Base-by-base conservation (phyloP, 768 basidiomycete species). In the Lyophyllum atratum region DNA sequence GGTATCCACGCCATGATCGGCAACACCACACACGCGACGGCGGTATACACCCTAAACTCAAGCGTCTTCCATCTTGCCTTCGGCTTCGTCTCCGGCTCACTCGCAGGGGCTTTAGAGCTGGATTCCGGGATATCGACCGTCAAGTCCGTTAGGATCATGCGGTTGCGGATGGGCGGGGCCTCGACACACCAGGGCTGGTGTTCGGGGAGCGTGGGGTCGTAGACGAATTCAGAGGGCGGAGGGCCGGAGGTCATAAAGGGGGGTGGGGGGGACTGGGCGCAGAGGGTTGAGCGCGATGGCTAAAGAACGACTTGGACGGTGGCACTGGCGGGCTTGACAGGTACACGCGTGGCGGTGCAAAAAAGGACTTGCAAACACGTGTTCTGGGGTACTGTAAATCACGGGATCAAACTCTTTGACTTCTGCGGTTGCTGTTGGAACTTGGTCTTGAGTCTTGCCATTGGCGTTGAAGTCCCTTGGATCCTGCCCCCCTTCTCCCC, bases 11-110 rank as follows among this genome's bases (percentile, higher is more conserved):
- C 74, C 89, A 98, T 90, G 52, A 85, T 62, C 3, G 90, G 87
- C 28, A 98, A 71, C 7, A 81, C 86, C 21, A 87, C 49, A 14
- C 76, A 67, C 12, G 86, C 82, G 2, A 87, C 76, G 29, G 85
- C 59, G 59, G 77, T 85, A 71, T 98, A 98, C 39, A 88, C 63
- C 60, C 82, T 76, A 74, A 96, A 98, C 68, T 98, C 97, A 10
- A 75, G 69, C 0, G 92, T 90, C 42, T 70, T 75, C 96, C 95
- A 98, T 73, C 91, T 47, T 14, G 60, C 31, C 39, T 49, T 55
- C 4, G 57, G 57, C 29, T 33, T 44, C 39, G 33, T 75, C 22
- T 90, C 64, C 2, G 77, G 76, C 49, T 69, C 70, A 19, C 54
- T 51, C 29, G 64, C 56, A 11, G 68, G 68, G 10, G 54, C 57